Base-by-base conservation (phyloP, 2,329 filamentous ascomycete species). In the Stachybotrys echinatus region DNA sequence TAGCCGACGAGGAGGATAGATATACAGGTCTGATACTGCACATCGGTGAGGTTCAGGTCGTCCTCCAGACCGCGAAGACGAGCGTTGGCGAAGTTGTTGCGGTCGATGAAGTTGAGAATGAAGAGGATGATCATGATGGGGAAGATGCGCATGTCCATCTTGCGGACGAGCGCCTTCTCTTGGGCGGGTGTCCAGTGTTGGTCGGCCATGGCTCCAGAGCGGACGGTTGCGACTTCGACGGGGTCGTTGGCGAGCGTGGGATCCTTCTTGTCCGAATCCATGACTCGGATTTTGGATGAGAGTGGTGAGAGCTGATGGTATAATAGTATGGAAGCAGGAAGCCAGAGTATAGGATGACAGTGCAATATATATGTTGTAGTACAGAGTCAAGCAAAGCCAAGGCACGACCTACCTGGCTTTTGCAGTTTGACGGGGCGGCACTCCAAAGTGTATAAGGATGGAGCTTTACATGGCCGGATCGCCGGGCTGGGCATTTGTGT, bases 71-170 rank as follows among this genome's bases (percentile, higher is more conserved):
- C 52, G 12, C 42, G 14, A 14, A 53, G 52, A 23, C 52, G 52
- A 14, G 52, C 52, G 37, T 48, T 48, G 46, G 50, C 50, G 39
- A 48, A 51, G 23, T 48, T 48, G 18, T 48, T 48, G 12, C 73
- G 65, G 54, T 76, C 74, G 45, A 77, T 65, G 60, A 76, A 77
- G 54, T 73, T 75, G 34, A 77, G 65, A 12, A 70, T 68, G 49
- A 56, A 56, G 44, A 55, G 52, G 42, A 55, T 20, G 22, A 57
- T 42, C 19, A 57, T 53, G 43, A 64, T 59, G 17, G 65, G 64
- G 39, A 68, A 50, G 31, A 67, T 58, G 5, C 61, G 55, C 19
- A 60, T 27, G 48, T 68, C 65, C 45, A 66, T 65, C 51, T 67
- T 67, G 3, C 50, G 42, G 10, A 54, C 12, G 22, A 57, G 50